Conservation (phyloP, 108 stramenopile genomes). For the Cyclotella baltica region DNA sequence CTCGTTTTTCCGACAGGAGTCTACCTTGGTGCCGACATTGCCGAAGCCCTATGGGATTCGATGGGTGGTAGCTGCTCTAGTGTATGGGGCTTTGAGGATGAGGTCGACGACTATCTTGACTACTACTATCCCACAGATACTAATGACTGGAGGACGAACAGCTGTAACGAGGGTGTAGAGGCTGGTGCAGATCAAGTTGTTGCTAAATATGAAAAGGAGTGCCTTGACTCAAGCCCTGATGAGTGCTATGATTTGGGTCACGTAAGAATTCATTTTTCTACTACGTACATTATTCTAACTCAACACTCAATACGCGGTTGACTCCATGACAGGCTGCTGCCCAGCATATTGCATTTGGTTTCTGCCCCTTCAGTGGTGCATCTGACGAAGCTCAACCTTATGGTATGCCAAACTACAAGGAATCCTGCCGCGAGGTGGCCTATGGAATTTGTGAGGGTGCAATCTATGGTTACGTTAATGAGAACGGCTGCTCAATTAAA, state of each 20-base stretch:
- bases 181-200: conserved; percentile 12
- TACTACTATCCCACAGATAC: neutral
- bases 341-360: neutral
- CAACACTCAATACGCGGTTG: neutral
- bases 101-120: neutral
- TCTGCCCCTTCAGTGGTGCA: conserved; percentile 3
- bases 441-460: neutral
- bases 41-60: neutral
- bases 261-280: neutral
- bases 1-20: conserved; percentile 1
- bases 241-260: conserved; percentile 10
- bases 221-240: conserved; percentile 4
- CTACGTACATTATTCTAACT: neutral
- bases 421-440: neutral
- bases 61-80: neutral
- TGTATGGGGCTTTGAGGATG: conserved; percentile 11
- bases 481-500: neutral
- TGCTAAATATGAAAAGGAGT: neutral
- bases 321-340: neutral
- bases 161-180: neutral
- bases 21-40: neutral
- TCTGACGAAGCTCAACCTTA: neutral
- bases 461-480: neutral
- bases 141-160: conserved; percentile 8
- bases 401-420: neutral